Percentiles rank a stretch among this genome's conserved stretches.
Conservation (phyloP, 2,329 filamentous ascomycete species). For the Monosporascus sp. region DNA sequence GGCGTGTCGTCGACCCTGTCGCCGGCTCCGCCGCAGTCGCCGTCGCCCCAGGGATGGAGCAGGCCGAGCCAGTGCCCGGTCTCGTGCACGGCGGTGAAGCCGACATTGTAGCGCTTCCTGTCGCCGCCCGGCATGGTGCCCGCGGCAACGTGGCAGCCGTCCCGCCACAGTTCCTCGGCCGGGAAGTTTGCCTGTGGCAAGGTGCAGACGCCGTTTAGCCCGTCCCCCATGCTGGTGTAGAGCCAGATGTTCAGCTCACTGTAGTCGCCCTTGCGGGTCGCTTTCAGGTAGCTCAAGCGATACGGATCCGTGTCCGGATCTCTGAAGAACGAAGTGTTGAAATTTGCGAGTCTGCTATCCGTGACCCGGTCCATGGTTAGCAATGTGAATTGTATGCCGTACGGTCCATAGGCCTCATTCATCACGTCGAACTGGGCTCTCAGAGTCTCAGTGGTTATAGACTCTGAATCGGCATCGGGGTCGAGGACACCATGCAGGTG, state of each 20-base stretch:
- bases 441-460: background rate
- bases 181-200: background rate
- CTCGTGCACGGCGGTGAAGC: slow-evolving; percentile 35
- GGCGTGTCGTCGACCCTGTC: slow-evolving; percentile 37
- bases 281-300: background rate
- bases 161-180: background rate
- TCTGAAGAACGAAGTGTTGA: background rate
- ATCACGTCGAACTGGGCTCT: background rate
- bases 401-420: background rate
- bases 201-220: background rate
- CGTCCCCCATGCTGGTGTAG: background rate
- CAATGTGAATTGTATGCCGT: background rate
- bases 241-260: background rate
- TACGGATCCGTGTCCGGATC: background rate
- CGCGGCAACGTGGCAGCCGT: slow-evolving; percentile 24
- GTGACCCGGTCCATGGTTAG: background rate
- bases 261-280: background rate
- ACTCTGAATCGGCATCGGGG: background rate
- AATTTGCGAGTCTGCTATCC: background rate
- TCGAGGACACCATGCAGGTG: background rate
- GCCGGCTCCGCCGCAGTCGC: slow-evolving; percentile 29
- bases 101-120: slow-evolving; percentile 28
- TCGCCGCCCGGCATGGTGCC: slow-evolving; percentile 25
- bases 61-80: slow-evolving; percentile 41
- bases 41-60: slow-evolving; percentile 34